Evolutionary conservation across 108 stramenopile species (phyloP), one percentile per base, ranked within the genome.

Genomic region (Nannochloropsis salina): DNA sequence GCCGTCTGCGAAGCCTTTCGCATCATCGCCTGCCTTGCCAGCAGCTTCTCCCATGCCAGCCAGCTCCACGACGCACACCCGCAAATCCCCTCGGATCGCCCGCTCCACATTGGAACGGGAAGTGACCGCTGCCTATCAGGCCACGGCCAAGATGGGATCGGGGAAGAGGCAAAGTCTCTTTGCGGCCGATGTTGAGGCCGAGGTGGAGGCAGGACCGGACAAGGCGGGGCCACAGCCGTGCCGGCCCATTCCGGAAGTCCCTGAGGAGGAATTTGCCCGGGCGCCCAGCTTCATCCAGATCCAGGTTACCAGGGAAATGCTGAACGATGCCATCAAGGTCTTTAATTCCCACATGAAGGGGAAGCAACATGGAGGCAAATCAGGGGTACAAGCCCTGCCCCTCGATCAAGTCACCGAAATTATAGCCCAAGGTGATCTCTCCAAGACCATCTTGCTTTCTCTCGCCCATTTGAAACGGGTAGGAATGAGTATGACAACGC

Each of bases 391-490:
- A 15, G 61, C 61, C 61, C n/a, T 74, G 61, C 61, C 61, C n/a
- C n/a, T 74, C 20, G 61, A 74, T 74, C 15, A n/a, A n/a, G 61
- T 74, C 20, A 74, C 61, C 20, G 61, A 74, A n/a, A n/a, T 74
- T 15, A 74, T 74, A n/a, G 61, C 61, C 4, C 61, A 74, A 8
- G 61, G 61, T 15, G 61, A 74, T 74, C 20, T n/a, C 20, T 41
- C 42, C 6, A 83, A 83, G 83, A 83, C 83, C 42, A 22, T 83
- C 5, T 43, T 83, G 83, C 83, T 83, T 18, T 83, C 83, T n/a
- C 83, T 83, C 42, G 44, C 44, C 22, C 83, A 83, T 43, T 43
- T 83, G 31, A 83, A 83, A 43, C 61, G 61, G 61, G 61, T 74
- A 8, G 21, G 83, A 8, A 22, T 83, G n/a, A 10, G 20, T 3